Conservation (phyloP, 1,284 basidiomycete genomes). For the Boletus smithii region DNA sequence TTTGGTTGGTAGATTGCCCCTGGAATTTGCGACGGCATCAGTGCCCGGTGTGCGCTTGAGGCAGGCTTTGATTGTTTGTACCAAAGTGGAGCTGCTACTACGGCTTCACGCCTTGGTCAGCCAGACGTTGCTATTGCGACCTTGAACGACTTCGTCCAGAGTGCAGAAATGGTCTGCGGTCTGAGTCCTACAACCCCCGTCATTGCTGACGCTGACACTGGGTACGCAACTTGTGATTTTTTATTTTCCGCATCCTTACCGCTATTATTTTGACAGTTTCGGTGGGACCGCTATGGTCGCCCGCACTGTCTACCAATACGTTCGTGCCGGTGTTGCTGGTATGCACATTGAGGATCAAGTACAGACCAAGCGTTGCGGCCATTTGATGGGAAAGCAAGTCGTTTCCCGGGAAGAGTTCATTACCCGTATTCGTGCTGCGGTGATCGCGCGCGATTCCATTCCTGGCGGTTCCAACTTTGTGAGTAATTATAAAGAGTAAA, state of each 20-base stretch:
- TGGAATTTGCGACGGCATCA: constrained; percentile 80
- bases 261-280: constrained; percentile 43
- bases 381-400: constrained; percentile 75
- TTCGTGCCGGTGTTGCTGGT: constrained; percentile 67
- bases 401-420: constrained; percentile 73
- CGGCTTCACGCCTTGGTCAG: constrained; percentile 71
- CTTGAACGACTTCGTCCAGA: constrained; percentile 72
- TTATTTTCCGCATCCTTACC: neutral
- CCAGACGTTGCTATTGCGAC: constrained; percentile 80
- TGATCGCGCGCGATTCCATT: constrained; percentile 65
- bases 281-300: constrained; percentile 76
- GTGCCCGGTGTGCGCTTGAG: constrained; percentile 73
- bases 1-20: constrained; percentile 53
- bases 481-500: constrained; percentile 9
- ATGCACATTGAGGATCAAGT: constrained; percentile 85
- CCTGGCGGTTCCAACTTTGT: constrained; percentile 72
- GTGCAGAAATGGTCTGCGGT: constrained; percentile 63
- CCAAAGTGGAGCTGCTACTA: constrained; percentile 77
- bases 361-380: constrained; percentile 79
- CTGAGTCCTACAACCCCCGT: constrained; percentile 63
- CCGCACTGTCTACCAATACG: constrained; percentile 72
- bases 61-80: constrained; percentile 75
- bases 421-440: constrained; percentile 74
- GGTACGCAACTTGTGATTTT: constrained; percentile 36
- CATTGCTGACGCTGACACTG: constrained; percentile 81